Conservation (phyloP, 257 asterid genomes). For the Apocynum venetum region DNA sequence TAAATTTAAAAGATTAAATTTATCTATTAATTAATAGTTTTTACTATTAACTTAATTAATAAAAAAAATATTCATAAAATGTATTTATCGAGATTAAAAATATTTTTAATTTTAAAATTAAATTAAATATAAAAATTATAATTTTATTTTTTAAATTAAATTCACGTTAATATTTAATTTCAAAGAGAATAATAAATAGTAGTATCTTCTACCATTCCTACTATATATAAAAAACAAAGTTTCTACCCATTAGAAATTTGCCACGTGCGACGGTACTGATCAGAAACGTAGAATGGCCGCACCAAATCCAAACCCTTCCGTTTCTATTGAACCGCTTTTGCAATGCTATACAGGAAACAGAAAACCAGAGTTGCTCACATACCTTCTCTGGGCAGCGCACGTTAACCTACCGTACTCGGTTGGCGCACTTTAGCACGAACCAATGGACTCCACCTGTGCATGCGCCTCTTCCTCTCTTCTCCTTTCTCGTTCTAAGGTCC, state of each 20-base stretch:
- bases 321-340: not conserved
- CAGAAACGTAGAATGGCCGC: not conserved
- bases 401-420: not conserved
- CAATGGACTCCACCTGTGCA: conserved; percentile 5
- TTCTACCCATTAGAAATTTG: not conserved
- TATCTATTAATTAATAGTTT: too few species aligned
- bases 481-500: conserved; percentile 6
- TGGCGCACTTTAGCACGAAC: conserved; percentile 4
- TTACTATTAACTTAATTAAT: too few species aligned
- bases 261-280: not conserved
- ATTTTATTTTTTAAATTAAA: too few species aligned
- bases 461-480: conserved; percentile 10
- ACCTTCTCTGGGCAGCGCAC: not conserved
- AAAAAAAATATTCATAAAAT: too few species aligned
- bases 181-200: too few species aligned
- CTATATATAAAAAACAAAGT: not conserved
- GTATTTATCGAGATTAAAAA: too few species aligned
- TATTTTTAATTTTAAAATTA: too few species aligned
- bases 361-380: not conserved
- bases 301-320: not conserved
- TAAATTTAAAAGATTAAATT: too few species aligned
- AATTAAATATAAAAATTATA: too few species aligned
- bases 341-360: not conserved
- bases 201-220: too few species aligned
- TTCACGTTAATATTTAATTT: too few species aligned